phyloP scores from a whole-genome alignment of 2,329 filamentous ascomycete genomes.

The Truncatella angustata region DNA sequence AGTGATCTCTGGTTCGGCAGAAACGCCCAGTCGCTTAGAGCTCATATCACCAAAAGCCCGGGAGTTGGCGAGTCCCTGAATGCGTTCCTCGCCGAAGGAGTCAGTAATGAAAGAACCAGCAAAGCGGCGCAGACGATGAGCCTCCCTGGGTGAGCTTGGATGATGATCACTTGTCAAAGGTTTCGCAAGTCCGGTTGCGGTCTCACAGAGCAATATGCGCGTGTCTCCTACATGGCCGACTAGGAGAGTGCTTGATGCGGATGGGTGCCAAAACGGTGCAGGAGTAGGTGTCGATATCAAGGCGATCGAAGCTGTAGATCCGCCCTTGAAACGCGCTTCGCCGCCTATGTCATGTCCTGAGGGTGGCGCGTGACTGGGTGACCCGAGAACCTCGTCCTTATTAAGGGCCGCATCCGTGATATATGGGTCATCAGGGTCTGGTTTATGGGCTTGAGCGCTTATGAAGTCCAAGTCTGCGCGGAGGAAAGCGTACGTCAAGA shows the following conservation, averaged over 20 bases:
- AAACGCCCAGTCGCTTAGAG: slow-evolving; percentile 89
- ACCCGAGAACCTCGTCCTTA: slow-evolving; percentile 76
- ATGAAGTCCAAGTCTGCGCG: slow-evolving; percentile 95
- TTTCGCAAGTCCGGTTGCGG: slow-evolving; percentile 73
- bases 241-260: slow-evolving; percentile 77
- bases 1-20: slow-evolving; percentile 86
- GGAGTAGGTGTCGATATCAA: slow-evolving; percentile 91
- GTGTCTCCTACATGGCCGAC: slow-evolving; percentile 94
- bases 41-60: slow-evolving; percentile 91
- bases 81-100: slow-evolving; percentile 95
- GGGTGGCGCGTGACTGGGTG: slow-evolving; percentile 50
- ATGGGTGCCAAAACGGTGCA: slow-evolving; percentile 92
- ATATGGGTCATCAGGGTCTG: slow-evolving; percentile 68
- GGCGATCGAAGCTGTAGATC: slow-evolving; percentile 86
- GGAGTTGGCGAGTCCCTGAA: slow-evolving; percentile 89
- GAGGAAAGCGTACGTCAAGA: slow-evolving; percentile 89
- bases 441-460: slow-evolving; percentile 79
- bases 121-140: slow-evolving; percentile 79
- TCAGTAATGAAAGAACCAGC: slow-evolving; percentile 85
- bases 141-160: slow-evolving; percentile 82
- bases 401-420: slow-evolving; percentile 77
- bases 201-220: slow-evolving; percentile 84
- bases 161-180: slow-evolving; percentile 91
- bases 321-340: slow-evolving; percentile 79
- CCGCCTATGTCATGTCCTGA: slow-evolving; percentile 69